phyloP scores from a whole-genome alignment of 805 yeast species.

The Saccharomycopsis selenospora region DNA sequence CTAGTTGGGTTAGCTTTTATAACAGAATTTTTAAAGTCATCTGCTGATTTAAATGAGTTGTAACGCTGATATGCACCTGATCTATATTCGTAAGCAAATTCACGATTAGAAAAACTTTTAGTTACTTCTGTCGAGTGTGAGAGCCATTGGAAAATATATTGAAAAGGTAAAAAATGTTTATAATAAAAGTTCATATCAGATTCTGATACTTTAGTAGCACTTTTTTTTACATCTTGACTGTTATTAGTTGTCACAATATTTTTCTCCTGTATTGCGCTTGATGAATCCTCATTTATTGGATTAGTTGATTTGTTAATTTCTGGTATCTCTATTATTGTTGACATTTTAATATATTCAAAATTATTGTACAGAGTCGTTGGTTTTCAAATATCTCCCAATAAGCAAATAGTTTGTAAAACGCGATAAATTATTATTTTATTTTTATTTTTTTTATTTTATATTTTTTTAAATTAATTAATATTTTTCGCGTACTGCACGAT shows the following conservation, averaged over 20 bases:
- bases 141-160: slow-evolving; percentile 78
- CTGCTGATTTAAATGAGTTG: slow-evolving; percentile 58
- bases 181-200: slow-evolving; percentile 71
- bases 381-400: no score
- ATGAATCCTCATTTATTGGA: no score
- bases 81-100: slow-evolving; percentile 84
- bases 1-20: slow-evolving; percentile 73
- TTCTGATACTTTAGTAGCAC: slow-evolving; percentile 33
- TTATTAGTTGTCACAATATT: no score
- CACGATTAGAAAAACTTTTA: slow-evolving; percentile 75
- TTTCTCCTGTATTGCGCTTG: no score
- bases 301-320: not conserved
- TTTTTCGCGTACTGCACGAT: no score
- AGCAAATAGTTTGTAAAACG: no score
- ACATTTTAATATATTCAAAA: no score
- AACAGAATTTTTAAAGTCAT: slow-evolving; percentile 75
- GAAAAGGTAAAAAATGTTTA: slow-evolving; percentile 66
- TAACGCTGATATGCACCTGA: slow-evolving; percentile 89
- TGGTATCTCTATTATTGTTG: not conserved
- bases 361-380: no score
- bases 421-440: no score
- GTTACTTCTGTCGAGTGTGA: slow-evolving; percentile 71
- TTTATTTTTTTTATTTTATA: no score
- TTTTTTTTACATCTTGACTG: no score
- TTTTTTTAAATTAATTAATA: no score